Percentiles rank a stretch among this genome's conserved stretches.
Evolutionary conservation across 1,284 basidiomycete genomes (phyloP).

Genomic region (Rhodotorula sp.): DNA sequence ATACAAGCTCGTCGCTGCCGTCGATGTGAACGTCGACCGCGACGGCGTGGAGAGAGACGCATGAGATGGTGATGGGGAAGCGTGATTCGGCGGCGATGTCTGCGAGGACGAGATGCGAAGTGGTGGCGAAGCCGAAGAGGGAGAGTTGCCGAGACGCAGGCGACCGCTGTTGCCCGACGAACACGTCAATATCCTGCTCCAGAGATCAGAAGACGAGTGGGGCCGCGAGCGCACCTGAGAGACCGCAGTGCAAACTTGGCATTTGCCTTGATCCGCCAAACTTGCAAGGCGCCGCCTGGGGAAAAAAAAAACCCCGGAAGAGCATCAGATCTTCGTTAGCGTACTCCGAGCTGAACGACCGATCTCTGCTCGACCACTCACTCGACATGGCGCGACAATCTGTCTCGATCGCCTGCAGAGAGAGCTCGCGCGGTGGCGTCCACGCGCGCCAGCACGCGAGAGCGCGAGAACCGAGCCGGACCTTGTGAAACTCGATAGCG

Average conservation of each 20-base stretch:
- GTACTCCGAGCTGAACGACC: too few relatives aligned
- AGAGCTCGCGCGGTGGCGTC: slow-evolving; percentile 6
- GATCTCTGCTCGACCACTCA: background rate
- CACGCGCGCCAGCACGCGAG: slow-evolving; percentile 16
- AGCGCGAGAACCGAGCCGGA: background rate
- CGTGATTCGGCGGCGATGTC: background rate
- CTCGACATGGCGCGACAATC: slow-evolving; percentile 6
- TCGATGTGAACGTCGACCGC: background rate
- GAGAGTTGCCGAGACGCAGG: slow-evolving; percentile 2
- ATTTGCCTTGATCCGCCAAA: slow-evolving; percentile 30
- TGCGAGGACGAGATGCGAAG: background rate
- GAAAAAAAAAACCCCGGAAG: background rate
- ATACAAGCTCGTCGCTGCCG: background rate
- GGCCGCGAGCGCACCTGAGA: background rate
- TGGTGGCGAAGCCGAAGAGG: background rate
- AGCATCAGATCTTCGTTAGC: background rate
- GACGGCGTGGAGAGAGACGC: background rate
- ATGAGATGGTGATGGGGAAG: background rate
- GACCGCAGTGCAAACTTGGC: slow-evolving; percentile 10
- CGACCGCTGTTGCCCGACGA: background rate
- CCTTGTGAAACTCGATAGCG: slow-evolving; percentile 14
- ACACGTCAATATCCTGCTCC: background rate
- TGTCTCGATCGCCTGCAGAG: background rate
- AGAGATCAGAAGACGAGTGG: too few relatives aligned
- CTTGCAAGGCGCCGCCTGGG: slow-evolving; percentile 14